Evolutionary conservation across 2,329 filamentous ascomycete genomes (phyloP).

Genomic region (Aspergillus arachidicola): DNA sequence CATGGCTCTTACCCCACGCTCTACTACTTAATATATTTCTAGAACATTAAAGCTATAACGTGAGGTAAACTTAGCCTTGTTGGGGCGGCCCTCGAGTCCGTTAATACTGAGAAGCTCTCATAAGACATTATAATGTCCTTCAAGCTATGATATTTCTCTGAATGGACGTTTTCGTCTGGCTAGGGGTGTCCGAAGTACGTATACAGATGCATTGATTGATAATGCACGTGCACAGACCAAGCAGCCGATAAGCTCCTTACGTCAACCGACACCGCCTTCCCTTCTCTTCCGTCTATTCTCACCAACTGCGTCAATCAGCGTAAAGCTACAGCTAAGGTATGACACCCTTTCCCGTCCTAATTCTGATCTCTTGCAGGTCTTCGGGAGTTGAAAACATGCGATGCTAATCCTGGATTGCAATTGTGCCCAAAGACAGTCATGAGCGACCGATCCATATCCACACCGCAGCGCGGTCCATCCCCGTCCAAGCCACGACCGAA

Average conservation of each 20-base stretch:
- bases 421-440: neutral
- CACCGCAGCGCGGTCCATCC: neutral
- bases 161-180: too few species aligned
- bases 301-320: neutral
- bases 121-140: too few species aligned
- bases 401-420: neutral
- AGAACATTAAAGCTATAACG: too few species aligned
- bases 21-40: too few species aligned
- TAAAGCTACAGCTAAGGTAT: neutral
- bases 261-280: neutral
- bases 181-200: too few species aligned
- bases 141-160: too few species aligned
- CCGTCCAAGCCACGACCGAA: slow-evolving; percentile 9
- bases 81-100: too few species aligned
- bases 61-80: too few species aligned
- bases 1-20: too few species aligned
- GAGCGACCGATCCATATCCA: neutral
- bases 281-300: neutral
- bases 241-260: neutral
- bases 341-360: neutral
- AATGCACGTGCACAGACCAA: neutral
- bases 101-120: too few species aligned
- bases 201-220: neutral
- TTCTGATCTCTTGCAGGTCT: too few species aligned
- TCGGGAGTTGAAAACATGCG: neutral